phyloP scores from a whole-genome alignment of 139 green algal genomes.

The Tetraselmis striata region DNA sequence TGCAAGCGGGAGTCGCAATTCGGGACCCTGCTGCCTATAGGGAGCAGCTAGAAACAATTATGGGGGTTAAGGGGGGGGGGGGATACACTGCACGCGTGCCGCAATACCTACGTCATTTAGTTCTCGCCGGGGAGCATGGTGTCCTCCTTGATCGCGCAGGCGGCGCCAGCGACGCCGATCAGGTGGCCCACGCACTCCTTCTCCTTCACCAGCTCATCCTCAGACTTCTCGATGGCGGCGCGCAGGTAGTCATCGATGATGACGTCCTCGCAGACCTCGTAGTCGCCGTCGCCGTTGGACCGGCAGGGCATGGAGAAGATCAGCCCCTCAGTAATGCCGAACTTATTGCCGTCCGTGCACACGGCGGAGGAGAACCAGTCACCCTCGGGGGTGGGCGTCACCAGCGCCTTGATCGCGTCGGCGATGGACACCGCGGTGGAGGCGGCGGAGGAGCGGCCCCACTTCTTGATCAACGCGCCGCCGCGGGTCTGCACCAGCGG shows the following conservation, averaged over 20 bases:
- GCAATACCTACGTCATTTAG: too few species aligned
- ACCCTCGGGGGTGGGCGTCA: conserved; percentile 66
- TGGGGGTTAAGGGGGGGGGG: too few species aligned
- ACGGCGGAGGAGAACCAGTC: conserved; percentile 88
- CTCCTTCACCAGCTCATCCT: conserved; percentile 83
- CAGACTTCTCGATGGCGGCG: conserved; percentile 50
- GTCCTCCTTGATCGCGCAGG: conserved; percentile 66
- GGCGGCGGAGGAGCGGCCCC: conserved; percentile 77
- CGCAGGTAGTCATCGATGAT: conserved; percentile 80
- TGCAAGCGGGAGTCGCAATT: too few species aligned
- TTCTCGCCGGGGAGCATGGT: conserved; percentile 78
- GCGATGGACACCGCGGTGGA: conserved; percentile 87
- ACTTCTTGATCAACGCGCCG: conserved; percentile 91
- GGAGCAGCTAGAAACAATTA: too few species aligned
- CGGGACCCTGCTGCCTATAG: too few species aligned
- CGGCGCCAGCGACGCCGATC: conserved; percentile 45
- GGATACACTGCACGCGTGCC: too few species aligned
- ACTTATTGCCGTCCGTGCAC: conserved; percentile 81
- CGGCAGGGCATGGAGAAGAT: conserved; percentile 83
- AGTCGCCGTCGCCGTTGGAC: conserved; percentile 77
- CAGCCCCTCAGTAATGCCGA: conserved; percentile 78
- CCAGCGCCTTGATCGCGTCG: conserved; percentile 73
- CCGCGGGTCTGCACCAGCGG: conserved; percentile 76
- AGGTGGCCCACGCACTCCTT: conserved; percentile 77
- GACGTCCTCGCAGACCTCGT: conserved; percentile 69